phyloP scores from a whole-genome alignment of 176 grass and related monocot species.

The Guadua angustifolia region DNA sequence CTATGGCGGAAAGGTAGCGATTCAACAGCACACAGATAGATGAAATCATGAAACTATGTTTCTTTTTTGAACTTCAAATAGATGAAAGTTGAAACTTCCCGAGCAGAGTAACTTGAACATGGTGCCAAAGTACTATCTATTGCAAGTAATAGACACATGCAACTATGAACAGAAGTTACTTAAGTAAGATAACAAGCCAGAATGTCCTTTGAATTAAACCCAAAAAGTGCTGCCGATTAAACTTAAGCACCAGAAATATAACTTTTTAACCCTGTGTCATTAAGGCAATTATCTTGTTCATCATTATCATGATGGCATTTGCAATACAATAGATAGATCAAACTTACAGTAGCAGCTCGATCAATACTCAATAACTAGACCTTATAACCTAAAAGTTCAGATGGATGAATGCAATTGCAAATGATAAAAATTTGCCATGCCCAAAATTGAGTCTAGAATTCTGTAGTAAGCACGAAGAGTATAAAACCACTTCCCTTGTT shows the following conservation, averaged over 20 bases:
- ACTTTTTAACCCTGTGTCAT: constrained; percentile 13
- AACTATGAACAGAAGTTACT: not conserved
- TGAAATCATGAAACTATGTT: not conserved
- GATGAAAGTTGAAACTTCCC: not conserved
- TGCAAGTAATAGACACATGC: not conserved
- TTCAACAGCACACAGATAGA: not conserved
- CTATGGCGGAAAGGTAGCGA: not conserved
- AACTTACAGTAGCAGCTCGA: constrained; percentile 33
- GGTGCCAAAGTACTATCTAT: not conserved
- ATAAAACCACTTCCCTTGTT: constrained; percentile 14
- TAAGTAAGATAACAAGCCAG: not conserved
- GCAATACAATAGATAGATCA: constrained; percentile 47
- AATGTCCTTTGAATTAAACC: not conserved
- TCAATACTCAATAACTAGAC: constrained; percentile 21
- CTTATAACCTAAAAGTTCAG: constrained; percentile 26
- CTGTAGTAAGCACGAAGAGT: constrained; percentile 43
- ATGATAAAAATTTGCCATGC: constrained; percentile 34
- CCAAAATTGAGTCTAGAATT: constrained; percentile 50
- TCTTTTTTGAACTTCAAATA: not conserved
- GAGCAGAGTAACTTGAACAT: not conserved
- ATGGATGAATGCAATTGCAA: constrained; percentile 44
- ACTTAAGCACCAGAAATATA: not conserved
- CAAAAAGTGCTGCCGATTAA: constrained; percentile 6
- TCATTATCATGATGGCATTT: constrained; percentile 33
- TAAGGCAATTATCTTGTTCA: constrained; percentile 32